These are phyloP conservation scores for Polymyxa betae DNA, from an alignment of 208 protist genomes.

Conservation along the genomic window DNA sequence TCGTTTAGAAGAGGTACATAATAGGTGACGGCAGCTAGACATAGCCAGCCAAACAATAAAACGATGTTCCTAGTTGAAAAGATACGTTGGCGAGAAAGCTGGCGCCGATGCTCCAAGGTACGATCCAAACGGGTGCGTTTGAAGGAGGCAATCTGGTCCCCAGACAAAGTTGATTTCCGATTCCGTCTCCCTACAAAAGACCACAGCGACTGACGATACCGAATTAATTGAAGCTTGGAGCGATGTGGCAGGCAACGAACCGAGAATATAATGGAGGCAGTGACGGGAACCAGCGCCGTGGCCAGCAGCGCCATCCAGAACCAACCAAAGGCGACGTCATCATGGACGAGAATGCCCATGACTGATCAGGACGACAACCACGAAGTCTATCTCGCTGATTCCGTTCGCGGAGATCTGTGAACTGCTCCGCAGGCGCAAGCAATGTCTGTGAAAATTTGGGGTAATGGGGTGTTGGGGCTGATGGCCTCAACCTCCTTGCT, in stretches of 20 bases:
- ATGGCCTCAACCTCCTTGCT: too few species aligned
- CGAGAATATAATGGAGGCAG: neutral
- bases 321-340: conserved; percentile 43
- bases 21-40: neutral
- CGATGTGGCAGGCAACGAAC: neutral
- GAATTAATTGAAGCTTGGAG: too few species aligned
- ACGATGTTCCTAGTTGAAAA: conserved; percentile 23
- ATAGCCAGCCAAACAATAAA: neutral
- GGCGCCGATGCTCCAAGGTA: neutral
- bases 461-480: too few species aligned
- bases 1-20: neutral
- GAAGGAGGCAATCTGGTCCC: too few species aligned
- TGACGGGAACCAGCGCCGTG: neutral
- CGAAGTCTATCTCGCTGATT: too few species aligned
- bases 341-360: conserved; percentile 47
- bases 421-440: too few species aligned
- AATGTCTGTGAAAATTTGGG: too few species aligned
- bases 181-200: too few species aligned
- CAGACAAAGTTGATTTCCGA: too few species aligned
- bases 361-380: neutral
- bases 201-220: too few species aligned
- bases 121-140: neutral
- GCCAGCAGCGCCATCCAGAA: conserved; percentile 49
- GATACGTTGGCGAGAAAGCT: neutral
- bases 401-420: too few species aligned